These are phyloP conservation scores for Xerocomus tenax DNA, from an alignment of 1,284 basidiomycete genomes.

Conservation along the genomic window DNA sequence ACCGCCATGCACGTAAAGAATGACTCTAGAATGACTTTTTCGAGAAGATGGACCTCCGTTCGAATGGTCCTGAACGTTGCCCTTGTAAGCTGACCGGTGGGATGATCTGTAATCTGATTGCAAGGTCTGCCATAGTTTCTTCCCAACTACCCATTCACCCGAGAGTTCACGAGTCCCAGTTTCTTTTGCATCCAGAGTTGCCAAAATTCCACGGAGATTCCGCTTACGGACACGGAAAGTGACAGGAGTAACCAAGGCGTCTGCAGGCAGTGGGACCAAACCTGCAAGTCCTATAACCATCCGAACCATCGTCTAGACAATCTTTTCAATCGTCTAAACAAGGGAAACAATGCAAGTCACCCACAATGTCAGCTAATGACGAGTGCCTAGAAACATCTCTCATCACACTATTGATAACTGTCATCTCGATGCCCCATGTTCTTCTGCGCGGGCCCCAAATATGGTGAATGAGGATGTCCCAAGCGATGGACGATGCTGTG, in stretches of 20 bases:
- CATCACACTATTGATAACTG: slow-evolving; percentile 74
- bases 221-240: slow-evolving; percentile 79
- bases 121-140: slow-evolving; percentile 80
- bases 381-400: slow-evolving; percentile 80
- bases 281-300: slow-evolving; percentile 75
- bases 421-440: slow-evolving; percentile 88
- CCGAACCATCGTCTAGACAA: slow-evolving; percentile 57
- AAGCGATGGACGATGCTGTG: slow-evolving; percentile 58
- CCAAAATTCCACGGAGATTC: slow-evolving; percentile 68
- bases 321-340: slow-evolving; percentile 9
- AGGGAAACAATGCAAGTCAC: slow-evolving; percentile 21
- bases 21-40: slow-evolving; percentile 65
- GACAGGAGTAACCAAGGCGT: slow-evolving; percentile 92
- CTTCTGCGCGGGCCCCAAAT: slow-evolving; percentile 76
- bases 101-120: slow-evolving; percentile 73
- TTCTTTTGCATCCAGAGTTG: slow-evolving; percentile 67
- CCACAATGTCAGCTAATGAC: slow-evolving; percentile 76
- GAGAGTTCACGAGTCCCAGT: slow-evolving; percentile 71
- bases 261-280: slow-evolving; percentile 82
- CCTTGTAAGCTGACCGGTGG: slow-evolving; percentile 16
- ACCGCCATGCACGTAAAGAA: slow-evolving; percentile 93
- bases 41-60: slow-evolving; percentile 13
- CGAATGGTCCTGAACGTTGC: slow-evolving; percentile 10
- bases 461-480: slow-evolving; percentile 63
- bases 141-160: slow-evolving; percentile 95